Evolutionary conservation across 805 yeast species (phyloP), one percentile per base, ranked within the genome.

Genomic region (Wickerhamiella kurtzmanii): DNA sequence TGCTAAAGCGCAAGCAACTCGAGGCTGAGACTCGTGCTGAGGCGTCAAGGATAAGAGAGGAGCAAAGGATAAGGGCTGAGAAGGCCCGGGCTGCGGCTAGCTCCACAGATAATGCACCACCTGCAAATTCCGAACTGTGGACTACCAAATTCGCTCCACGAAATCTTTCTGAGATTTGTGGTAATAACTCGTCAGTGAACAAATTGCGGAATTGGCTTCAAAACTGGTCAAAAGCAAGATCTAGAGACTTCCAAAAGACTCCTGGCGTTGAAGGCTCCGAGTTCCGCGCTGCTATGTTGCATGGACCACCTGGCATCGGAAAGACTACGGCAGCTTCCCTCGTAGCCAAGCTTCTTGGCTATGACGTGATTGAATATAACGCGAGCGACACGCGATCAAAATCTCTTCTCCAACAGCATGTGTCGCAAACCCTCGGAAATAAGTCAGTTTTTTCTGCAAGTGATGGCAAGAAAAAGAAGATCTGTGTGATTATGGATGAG

Each of bases 251-350:
- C 63, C 74, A 73, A 52, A 38, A 17, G 19, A 28, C 47, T 16
- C 70, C 78, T 2, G 82, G 76, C 0, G 65, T 68, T 48, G 86
- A 81, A 44, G 85, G 85, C 1, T 67, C 79, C 2, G 63, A 74
- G 9, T 85, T 69, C 56, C 72, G 96, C 48, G 95, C 98, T 0
- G 89, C 82, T 2, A 71, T 92, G 59, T 75, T 92, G 3, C 80
- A 88, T 17, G 98, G 95, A 57, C 94, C 96, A 1, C 88, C 95
- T 0, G 98, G 98, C 1, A 76, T 86, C 37, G 98, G 98, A 22
- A 89, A 89, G 58, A 89, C 97, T 0, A 77, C 94, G 0, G 79
- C 89, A 1, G 88, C 94, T 0, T 97, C 92, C 60, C 72, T 86
- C 4, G 74, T 87, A 25, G 92, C 94, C 6, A 71, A 74, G 45